Conservation (phyloP, 2,329 filamentous ascomycete genomes). For the Talaromyces pinophilus region DNA sequence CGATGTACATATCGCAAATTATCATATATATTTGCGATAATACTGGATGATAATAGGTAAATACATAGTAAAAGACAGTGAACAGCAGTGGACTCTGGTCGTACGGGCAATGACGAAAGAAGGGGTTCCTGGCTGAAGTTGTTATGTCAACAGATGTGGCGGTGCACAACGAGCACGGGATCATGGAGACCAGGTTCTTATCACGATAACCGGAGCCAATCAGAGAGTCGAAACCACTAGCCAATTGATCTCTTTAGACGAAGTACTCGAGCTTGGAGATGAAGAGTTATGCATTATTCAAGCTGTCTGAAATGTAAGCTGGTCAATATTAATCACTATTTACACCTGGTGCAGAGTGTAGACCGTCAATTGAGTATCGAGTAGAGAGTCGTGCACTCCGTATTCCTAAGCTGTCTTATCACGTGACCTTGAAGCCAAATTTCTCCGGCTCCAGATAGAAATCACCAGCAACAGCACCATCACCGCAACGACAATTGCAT, state of each 20-base stretch:
- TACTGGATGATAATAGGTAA: too few relatives aligned
- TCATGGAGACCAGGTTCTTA: constrained; percentile 12
- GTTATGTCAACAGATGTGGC: constrained; percentile 9
- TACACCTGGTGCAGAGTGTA: not conserved
- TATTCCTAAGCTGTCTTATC: not conserved
- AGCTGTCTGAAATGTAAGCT: not conserved
- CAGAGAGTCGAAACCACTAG: not conserved
- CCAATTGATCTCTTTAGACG: not conserved
- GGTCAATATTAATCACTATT: not conserved
- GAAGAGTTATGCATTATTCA: not conserved
- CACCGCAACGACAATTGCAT: constrained; percentile 1
- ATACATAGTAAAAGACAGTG: not conserved
- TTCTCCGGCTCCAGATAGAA: constrained; percentile 9
- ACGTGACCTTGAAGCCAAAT: constrained; percentile 21
- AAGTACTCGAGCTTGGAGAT: not conserved
- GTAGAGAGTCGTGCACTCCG: not conserved
- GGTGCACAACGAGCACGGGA: constrained; percentile 14
- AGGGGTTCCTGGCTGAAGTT: constrained; percentile 6
- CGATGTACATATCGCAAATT: not conserved
- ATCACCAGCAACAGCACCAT: constrained; percentile 26
- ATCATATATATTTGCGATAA: not conserved
- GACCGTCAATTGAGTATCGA: not conserved
- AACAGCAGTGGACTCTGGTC: not conserved
- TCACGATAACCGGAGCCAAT: constrained; percentile 20
- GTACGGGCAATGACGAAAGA: constrained; percentile 6